A percentile compares a stretch with the other conserved stretches of the same genome.
phyloP scores from a whole-genome alignment of 2,329 filamentous ascomycete genomes.

The Erysiphe neolycopersici region DNA sequence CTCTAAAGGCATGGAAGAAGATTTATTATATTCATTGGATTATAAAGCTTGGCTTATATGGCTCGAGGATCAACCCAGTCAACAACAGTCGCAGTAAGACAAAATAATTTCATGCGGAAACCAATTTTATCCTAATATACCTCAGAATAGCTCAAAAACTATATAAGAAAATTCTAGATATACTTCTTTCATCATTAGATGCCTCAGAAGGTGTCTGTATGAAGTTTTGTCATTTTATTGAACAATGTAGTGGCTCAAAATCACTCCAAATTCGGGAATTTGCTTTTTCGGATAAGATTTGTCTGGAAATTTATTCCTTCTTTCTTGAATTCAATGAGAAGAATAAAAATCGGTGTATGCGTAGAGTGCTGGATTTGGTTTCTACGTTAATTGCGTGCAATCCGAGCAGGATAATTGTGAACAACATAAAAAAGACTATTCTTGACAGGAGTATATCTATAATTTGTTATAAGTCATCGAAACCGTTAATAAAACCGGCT shows the following conservation, averaged over 20 bases:
- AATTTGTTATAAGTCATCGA: conserved; percentile 30
- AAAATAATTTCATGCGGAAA: neutral
- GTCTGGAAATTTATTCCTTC: conserved; percentile 27
- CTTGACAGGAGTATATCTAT: conserved; percentile 28
- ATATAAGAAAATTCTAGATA: conserved; percentile 7
- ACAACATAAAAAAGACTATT: conserved; percentile 20
- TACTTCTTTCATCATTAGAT: conserved; percentile 21
- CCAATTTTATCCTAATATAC: conserved; percentile 1
- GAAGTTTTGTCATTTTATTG: conserved; percentile 34
- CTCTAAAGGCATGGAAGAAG: too few relatives aligned
- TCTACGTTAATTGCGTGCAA: conserved; percentile 24
- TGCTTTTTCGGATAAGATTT: conserved; percentile 24
- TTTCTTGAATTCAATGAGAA: conserved; percentile 42
- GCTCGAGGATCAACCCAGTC: conserved; percentile 17
- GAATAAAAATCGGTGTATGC: conserved; percentile 36
- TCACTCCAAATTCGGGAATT: conserved; percentile 19
- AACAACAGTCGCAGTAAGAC: conserved; percentile 16
- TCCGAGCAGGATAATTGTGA: conserved; percentile 17
- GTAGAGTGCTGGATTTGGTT: conserved; percentile 31
- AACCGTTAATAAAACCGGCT: conserved; percentile 40
- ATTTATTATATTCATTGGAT: neutral
- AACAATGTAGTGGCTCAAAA: conserved; percentile 26
- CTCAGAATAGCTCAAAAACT: conserved; percentile 2
- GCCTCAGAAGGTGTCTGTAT: conserved; percentile 29
- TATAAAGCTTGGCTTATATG: conserved; percentile 14